Percentiles rank a stretch among this genome's conserved stretches.
phyloP scores from a whole-genome alignment of 2,329 filamentous ascomycete species.

The Fusarium verticillioides region DNA sequence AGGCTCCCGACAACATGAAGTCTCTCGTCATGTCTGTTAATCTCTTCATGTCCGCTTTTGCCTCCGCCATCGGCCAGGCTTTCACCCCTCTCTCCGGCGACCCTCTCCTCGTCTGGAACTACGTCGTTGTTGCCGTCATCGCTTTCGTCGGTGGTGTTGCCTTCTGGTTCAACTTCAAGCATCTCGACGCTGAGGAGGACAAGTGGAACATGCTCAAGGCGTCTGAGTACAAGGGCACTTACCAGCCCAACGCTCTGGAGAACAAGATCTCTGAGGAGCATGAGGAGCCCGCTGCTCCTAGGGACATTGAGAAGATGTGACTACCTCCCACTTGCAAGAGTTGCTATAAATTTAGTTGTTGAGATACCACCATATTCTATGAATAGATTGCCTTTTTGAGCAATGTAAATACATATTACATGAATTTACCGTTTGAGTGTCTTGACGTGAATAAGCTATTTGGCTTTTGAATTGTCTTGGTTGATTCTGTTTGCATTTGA shows the following conservation, averaged over 20 bases:
- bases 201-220: conserved; percentile 70
- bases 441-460: background rate
- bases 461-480: background rate
- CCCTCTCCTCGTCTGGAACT: conserved; percentile 78
- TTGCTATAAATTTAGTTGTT: conserved; percentile 26
- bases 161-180: conserved; percentile 76
- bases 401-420: background rate
- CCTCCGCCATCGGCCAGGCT: conserved; percentile 76
- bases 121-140: conserved; percentile 70
- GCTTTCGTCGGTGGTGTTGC: conserved; percentile 69
- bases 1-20: conserved; percentile 83
- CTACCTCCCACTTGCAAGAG: conserved; percentile 9
- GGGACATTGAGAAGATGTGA: conserved; percentile 37
- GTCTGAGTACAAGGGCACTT: conserved; percentile 55
- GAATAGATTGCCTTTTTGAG: conserved; percentile 1
- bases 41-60: conserved; percentile 77
- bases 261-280: conserved; percentile 43
- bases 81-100: conserved; percentile 70
- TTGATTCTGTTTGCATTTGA: fast-evolving
- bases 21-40: conserved; percentile 77
- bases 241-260: conserved; percentile 51
- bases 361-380: conserved; percentile 29
- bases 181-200: conserved; percentile 76
- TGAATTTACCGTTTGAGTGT: background rate
- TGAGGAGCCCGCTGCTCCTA: conserved; percentile 23